Percentiles rank a stretch among this genome's conserved stretches.
phyloP scores from a whole-genome alignment of 805 yeast species.

The Komagataella pastoris region DNA sequence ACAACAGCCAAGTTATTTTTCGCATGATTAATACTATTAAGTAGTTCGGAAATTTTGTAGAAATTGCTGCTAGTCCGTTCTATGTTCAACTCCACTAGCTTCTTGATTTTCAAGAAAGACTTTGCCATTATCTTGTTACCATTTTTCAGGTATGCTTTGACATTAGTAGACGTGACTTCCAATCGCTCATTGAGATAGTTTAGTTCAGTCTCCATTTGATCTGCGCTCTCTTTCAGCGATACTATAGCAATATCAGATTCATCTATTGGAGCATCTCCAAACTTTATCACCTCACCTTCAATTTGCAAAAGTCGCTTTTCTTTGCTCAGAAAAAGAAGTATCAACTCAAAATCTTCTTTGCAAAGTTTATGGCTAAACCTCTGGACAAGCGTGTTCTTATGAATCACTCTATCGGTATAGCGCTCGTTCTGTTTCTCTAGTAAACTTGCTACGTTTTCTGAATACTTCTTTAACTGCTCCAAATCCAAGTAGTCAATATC shows the following conservation, averaged over 20 bases:
- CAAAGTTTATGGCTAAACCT: not conserved
- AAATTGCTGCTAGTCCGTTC: not conserved
- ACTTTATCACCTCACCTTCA: not conserved
- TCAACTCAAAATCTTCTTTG: not conserved
- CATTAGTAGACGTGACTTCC: not conserved
- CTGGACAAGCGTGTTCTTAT: not conserved
- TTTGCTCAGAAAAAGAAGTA: not conserved
- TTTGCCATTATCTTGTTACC: slow-evolving; percentile 7
- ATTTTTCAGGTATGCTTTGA: not conserved
- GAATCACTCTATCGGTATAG: not conserved
- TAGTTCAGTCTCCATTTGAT: not conserved
- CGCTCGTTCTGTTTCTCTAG: not conserved
- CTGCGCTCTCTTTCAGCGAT: not conserved
- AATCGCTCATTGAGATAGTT: not conserved
- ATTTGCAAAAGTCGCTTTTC: not conserved
- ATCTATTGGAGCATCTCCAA: not conserved
- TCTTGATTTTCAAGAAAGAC: slow-evolving; percentile 11
- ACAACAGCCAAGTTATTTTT: slow-evolving; percentile 7
- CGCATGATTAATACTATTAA: slow-evolving; percentile 14
- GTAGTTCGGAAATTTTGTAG: slow-evolving; percentile 10
- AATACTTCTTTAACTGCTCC: not conserved
- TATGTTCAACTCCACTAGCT: slow-evolving; percentile 10
- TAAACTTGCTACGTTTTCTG: not conserved
- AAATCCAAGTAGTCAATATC: not conserved
- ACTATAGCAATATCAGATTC: slow-evolving; percentile 1